These are phyloP conservation scores for Boletus sp. DNA, from an alignment of 768 basidiomycete genomes.

Conservation along the genomic window DNA sequence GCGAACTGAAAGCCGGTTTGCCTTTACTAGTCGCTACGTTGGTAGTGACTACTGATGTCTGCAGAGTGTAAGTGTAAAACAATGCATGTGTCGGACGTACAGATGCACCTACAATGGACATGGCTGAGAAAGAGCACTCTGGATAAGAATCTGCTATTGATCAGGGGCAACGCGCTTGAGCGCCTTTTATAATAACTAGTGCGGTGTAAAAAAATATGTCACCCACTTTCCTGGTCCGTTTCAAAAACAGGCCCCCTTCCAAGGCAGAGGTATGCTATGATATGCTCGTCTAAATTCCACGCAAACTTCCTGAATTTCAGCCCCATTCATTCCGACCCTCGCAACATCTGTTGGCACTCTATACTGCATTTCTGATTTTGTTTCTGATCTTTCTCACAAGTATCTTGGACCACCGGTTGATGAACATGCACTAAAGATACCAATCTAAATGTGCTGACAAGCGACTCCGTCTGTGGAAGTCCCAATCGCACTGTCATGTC, in stretches of 20 bases:
- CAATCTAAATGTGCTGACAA: no score
- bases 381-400: not conserved
- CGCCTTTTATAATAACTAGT: not conserved
- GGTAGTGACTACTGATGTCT: not conserved
- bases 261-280: not conserved
- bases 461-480: no score
- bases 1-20: not conserved
- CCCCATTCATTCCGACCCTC: not conserved
- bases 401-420: no score
- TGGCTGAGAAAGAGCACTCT: not conserved
- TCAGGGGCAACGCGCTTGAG: no score
- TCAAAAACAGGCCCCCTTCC: not conserved
- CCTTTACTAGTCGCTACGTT: not conserved
- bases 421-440: no score
- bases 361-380: not conserved
- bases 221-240: not conserved
- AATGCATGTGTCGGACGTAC: not conserved
- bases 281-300: not conserved
- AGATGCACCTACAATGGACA: not conserved
- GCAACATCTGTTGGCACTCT: not conserved
- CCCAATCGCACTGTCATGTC: no score
- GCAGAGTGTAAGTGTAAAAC: not conserved
- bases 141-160: not conserved
- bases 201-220: not conserved
- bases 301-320: not conserved